Percentiles rank a stretch among this genome's conserved stretches.
Conservation (phyloP, 139 green algal genomes). For the Micractinium sp. region DNA sequence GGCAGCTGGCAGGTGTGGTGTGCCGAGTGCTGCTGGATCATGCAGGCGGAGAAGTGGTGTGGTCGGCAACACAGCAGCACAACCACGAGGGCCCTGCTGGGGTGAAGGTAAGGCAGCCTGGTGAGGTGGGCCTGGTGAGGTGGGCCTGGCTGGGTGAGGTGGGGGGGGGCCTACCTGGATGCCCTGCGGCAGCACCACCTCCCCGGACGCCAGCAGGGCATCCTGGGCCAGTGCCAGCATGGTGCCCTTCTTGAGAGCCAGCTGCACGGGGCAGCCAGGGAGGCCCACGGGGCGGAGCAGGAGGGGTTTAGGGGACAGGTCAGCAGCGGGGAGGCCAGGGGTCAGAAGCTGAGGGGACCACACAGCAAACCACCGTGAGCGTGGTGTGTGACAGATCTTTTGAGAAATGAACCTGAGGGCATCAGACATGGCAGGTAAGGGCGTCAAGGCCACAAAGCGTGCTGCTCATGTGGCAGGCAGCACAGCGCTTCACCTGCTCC, state of each 20-base stretch:
- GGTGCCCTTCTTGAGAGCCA: constrained; percentile 1
- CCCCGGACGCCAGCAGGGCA: neutral
- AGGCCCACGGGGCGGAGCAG: neutral
- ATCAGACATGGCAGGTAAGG: too few relatives aligned
- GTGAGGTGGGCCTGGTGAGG: too few relatives aligned
- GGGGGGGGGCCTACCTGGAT: neutral
- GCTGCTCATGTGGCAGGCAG: neutral
- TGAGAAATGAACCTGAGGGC: neutral
- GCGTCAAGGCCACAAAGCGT: too few relatives aligned
- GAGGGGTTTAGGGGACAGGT: neutral
- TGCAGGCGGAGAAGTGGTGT: neutral
- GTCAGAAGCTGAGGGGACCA: too few relatives aligned
- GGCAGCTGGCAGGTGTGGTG: neutral
- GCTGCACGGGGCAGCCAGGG: neutral
- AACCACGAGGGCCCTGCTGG: neutral
- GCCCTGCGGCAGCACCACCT: neutral
- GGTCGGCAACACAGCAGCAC: neutral
- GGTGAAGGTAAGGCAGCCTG: too few relatives aligned
- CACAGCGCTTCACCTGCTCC: neutral
- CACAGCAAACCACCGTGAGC: too few relatives aligned
- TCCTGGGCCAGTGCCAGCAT: neutral
- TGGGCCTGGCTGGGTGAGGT: neutral
- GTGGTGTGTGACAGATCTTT: neutral
- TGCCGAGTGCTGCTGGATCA: neutral
- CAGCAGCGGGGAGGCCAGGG: neutral